Percentiles rank a stretch among this genome's conserved stretches.
phyloP scores from a whole-genome alignment of 169 alveolate genomes.

The Eimeria sp. region DNA sequence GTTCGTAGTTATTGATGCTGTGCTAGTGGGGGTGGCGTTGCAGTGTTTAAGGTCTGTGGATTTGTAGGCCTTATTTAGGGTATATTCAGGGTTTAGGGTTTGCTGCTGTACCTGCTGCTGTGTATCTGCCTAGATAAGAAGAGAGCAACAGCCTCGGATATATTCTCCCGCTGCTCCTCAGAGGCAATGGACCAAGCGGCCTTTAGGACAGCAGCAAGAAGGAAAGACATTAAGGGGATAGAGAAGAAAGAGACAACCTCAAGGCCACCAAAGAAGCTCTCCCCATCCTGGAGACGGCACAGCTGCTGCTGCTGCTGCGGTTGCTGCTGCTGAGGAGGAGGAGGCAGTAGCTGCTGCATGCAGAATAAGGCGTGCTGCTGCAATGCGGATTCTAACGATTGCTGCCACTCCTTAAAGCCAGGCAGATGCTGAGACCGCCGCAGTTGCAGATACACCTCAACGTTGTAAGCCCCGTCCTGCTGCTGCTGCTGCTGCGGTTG shows the following conservation, averaged over 20 bases:
- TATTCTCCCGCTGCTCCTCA: background rate
- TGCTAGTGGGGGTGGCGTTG: background rate
- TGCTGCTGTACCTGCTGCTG: background rate
- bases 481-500: conserved; percentile 32
- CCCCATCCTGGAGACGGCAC: conserved; percentile 44
- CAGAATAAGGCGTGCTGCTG: conserved; percentile 53
- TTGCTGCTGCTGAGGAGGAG: background rate
- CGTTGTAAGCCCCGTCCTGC: background rate
- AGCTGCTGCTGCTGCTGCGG: conserved; percentile 61
- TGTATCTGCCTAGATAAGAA: conserved; percentile 13
- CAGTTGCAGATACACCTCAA: conserved; percentile 52
- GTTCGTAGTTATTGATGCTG: background rate
- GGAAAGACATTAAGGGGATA: background rate
- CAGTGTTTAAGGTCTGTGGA: background rate
- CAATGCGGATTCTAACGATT: conserved; percentile 1
- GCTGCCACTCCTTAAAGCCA: conserved; percentile 20
- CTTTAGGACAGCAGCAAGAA: conserved; percentile 17
- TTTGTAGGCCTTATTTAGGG: background rate
- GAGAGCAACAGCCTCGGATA: conserved; percentile 28
- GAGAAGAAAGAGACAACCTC: conserved; percentile 45
- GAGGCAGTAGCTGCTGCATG: conserved; percentile 59
- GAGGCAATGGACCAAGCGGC: conserved; percentile 2
- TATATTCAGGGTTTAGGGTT: background rate
- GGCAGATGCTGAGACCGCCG: background rate
- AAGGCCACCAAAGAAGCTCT: conserved; percentile 28